Evolutionary conservation across 2,329 filamentous ascomycete genomes (phyloP).

Genomic region (Elsinoe australis): DNA sequence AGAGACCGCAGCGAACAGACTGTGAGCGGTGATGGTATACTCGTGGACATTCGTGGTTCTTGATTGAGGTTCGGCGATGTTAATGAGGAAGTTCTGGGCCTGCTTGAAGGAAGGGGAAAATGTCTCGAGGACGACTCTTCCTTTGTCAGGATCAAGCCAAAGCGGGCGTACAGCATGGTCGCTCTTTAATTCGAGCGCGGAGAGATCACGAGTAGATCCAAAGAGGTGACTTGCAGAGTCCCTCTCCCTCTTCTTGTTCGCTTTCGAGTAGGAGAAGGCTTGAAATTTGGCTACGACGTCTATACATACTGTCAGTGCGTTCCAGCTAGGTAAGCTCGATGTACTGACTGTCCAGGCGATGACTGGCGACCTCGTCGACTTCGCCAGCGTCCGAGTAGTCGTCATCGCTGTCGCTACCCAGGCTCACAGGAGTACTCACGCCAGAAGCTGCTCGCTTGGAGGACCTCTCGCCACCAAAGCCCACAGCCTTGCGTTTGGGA

Average conservation of each 20-base stretch:
- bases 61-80: constrained; percentile 87
- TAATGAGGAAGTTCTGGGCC: constrained; percentile 90
- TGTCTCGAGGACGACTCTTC: constrained; percentile 85
- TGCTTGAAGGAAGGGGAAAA: constrained; percentile 81
- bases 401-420: constrained; percentile 46
- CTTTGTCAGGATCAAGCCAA: constrained; percentile 85
- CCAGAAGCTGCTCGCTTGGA: constrained; percentile 35
- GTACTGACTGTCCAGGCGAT: constrained; percentile 35
- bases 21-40: constrained; percentile 84
- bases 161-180: constrained; percentile 85
- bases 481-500: constrained; percentile 34
- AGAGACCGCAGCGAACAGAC: constrained; percentile 88
- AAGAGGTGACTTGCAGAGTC: constrained; percentile 51
- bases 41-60: constrained; percentile 88
- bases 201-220: constrained; percentile 65
- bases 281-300: constrained; percentile 48
- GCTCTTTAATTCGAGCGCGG: constrained; percentile 70
- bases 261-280: constrained; percentile 44
- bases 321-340: constrained; percentile 17
- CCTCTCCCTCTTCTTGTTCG: constrained; percentile 37
- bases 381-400: constrained; percentile 45
- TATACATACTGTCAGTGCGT: constrained; percentile 22
- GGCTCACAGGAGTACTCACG: constrained; percentile 36
- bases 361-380: constrained; percentile 23
- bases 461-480: constrained; percentile 30